These are phyloP conservation scores for Boletales sp. DNA, from an alignment of 768 basidiomycete genomes.

Conservation along the genomic window DNA sequence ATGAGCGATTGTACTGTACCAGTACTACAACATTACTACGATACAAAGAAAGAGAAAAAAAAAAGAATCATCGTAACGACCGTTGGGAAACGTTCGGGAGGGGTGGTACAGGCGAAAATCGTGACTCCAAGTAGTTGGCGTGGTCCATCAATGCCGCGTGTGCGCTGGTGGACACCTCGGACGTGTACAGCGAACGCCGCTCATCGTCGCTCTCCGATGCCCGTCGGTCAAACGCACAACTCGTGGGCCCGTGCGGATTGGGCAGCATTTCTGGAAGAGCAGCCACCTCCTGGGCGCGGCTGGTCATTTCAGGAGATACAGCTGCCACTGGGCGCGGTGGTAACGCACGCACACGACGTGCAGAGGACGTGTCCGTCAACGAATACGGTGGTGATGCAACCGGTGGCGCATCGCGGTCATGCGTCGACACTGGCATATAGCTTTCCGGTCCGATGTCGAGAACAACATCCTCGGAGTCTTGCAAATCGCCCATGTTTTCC, in stretches of 20 bases:
- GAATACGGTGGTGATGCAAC: slow-evolving; percentile 6
- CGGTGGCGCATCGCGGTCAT: slow-evolving; percentile 14
- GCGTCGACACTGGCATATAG: slow-evolving; percentile 14
- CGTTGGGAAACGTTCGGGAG: slow-evolving; percentile 2
- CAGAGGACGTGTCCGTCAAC: slow-evolving; percentile 9
- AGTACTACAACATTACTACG: too few relatives aligned
- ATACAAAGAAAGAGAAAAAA: neutral
- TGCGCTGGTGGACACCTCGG: slow-evolving; percentile 25
- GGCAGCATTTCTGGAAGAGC: neutral
- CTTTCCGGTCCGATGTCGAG: slow-evolving; percentile 19
- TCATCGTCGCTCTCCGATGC: slow-evolving; percentile 15
- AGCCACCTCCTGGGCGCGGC: neutral
- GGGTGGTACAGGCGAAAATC: slow-evolving; percentile 13
- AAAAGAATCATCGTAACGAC: slow-evolving; percentile 3
- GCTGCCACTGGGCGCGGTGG: slow-evolving; percentile 23
- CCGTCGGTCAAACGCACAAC: neutral
- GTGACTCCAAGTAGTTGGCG: slow-evolving; percentile 20
- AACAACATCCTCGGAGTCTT: slow-evolving; percentile 13
- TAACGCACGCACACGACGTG: slow-evolving; percentile 26
- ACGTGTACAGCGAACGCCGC: slow-evolving; percentile 11
- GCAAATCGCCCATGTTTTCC: slow-evolving; percentile 8
- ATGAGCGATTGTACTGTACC: too few relatives aligned
- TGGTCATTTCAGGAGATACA: neutral
- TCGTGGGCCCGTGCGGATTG: slow-evolving; percentile 2
- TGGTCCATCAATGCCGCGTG: slow-evolving; percentile 30